Evolutionary conservation across 345 rosid genomes (phyloP), one percentile per base, ranked within the genome.

Genomic region (Hibiscus syriacus): DNA sequence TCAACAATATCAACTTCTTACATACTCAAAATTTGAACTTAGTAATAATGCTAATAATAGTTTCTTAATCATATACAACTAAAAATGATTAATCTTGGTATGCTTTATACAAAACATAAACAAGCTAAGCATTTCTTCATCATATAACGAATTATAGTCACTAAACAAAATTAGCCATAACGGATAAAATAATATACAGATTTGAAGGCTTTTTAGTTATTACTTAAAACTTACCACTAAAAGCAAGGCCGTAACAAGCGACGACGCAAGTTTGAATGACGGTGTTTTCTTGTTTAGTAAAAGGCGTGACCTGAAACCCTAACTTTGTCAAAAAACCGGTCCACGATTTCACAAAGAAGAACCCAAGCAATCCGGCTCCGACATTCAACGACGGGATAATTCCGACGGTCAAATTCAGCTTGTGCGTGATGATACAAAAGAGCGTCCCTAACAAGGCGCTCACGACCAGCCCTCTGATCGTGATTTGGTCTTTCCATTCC

Each of bases 321-420:
- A 90, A 76, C 68, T 76, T 74, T 20, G 87, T 74, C 39, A 88
- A 67, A 63, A 86, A 77, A n/a, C 85, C 89, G 13, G 90, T 89
- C 98, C 97, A 92, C 5, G 97, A 92, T 65, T 92, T 88, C 36
- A 90, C 89, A 25, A 88, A 85, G 85, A 92, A 92, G 89, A 92
- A 92, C 0, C 98, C 97, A 14, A 92, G 90, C 67, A 92, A 76
- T 7, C 97, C 98, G 0, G 98, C 97, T 1, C 87, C 97, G 20
- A 92, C 96, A 69, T 90, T 92, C 17, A 92, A 52, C 27, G 97
- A 92, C 6, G 98, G 97, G 13, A 90, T 87, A 72, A 92, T 87
- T 13, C 98, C 98, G 38, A 92, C 90, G 13, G 97, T 92, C 46
- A 92, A 79, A 79, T 92, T 88, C 39, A 92, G 89, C 79, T 88